phyloP scores from a whole-genome alignment of 768 basidiomycete species.

The Phaeotremella skinneri region DNA sequence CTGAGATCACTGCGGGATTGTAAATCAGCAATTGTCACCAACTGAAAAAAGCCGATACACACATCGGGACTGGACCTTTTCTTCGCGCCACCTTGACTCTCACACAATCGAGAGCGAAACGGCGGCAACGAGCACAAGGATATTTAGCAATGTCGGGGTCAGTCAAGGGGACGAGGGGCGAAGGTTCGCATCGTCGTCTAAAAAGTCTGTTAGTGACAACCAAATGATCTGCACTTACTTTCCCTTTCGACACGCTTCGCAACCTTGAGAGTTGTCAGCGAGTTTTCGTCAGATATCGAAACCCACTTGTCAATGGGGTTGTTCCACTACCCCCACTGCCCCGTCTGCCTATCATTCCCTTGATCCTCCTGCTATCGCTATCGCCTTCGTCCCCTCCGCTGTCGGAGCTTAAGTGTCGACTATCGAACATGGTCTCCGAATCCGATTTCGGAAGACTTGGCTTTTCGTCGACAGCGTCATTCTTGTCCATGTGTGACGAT shows the following conservation, averaged over 20 bases:
- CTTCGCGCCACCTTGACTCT: conserved; percentile 25
- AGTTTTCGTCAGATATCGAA: background rate
- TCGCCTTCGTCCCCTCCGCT: too few species aligned
- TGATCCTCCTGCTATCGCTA: too few species aligned
- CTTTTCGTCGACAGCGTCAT: too few species aligned
- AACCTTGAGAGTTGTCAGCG: conserved; percentile 25
- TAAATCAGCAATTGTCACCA: background rate
- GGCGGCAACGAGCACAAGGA: conserved; percentile 41
- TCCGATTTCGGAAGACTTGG: too few species aligned
- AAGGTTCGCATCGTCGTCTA: conserved; percentile 43
- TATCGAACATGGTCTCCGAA: too few species aligned
- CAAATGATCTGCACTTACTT: conserved; percentile 26
- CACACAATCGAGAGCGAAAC: conserved; percentile 41
- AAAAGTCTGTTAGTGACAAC: background rate
- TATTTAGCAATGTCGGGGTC: conserved; percentile 41
- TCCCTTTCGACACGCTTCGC: conserved; percentile 42
- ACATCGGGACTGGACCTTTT: conserved; percentile 43
- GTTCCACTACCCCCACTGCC: background rate
- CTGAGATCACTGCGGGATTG: conserved; percentile 16
- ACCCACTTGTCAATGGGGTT: conserved; percentile 17
- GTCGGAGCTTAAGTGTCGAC: too few species aligned
- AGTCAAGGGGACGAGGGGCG: conserved; percentile 38
- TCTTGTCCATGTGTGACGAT: too few species aligned
- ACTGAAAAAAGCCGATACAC: conserved; percentile 11
- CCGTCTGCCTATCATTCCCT: too few species aligned